Base-by-base conservation (phyloP, 2,329 filamentous ascomycete species). In the Ciborinia camelliae region DNA sequence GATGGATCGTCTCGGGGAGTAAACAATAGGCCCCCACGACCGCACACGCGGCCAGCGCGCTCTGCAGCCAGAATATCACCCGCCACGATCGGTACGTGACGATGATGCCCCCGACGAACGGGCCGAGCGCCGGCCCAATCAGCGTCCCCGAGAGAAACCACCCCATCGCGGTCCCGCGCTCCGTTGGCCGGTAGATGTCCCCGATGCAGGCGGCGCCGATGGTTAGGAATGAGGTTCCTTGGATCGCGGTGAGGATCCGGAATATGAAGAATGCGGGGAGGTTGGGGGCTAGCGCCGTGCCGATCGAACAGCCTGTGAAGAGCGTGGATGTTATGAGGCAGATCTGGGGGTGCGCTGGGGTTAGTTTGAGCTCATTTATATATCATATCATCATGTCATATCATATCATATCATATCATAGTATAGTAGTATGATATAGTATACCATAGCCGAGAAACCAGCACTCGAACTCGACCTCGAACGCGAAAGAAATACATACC, bases 11-110 rank as follows among this genome's bases (percentile, higher is more conserved):
- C 74, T 93, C 90, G 0, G 88, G 88, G 14, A 92, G 81, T 15
- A 91, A 77, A 70, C 90, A 85, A 68, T 85, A 82, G 39, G 90
- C 82, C 0, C 87, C 81, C 0, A 87, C 26, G 0, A 82, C 79
- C 0, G 84, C 87, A 0, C 83, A 73, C 2, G 83, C 88, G 0
- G 86, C 87, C 7, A 92, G 80, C 0, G 83, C 89, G 0, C 87
- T 86, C 73, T 92, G 90, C 0, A 93, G 79, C 86, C 89, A 92
- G 77, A 92, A 92, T 62, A 92, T 91, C 50, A 84, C 84, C 23
- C 89, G 82, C 90, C 90, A 94, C 2, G 81, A 84, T 8, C 82
- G 81, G 75, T 86, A 92, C 0, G 89, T 92, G 20, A 92, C 88
- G 59, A 94, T 90, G 52, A 92, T 86, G 30, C 90, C 90, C 63